Evolutionary conservation across 306 rosid genomes (phyloP), one percentile per base, ranked within the genome.

Genomic region (Glycine latifolia): DNA sequence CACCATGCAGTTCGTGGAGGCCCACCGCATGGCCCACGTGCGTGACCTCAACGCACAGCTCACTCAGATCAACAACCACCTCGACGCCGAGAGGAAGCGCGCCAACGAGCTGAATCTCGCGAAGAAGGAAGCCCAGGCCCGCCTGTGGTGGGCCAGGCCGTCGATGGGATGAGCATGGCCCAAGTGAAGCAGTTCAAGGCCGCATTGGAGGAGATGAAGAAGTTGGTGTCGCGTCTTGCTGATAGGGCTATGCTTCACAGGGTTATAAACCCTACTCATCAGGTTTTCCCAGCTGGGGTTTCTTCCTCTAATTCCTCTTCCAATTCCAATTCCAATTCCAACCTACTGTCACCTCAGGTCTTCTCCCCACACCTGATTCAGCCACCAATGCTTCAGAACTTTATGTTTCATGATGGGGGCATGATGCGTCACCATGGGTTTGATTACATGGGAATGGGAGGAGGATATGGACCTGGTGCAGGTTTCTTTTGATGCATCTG

Each of bases 1-100:
- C 0, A n/a, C 85, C 55, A 44, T 73, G 76, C 81, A 77, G 1
- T 59, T 80, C 71, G 10, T 83, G 1, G 87, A 84, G 67, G 85
- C 84, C 15, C 85, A 73, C 1, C 89, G 83, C 35, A 68, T 3
- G 0, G 87, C 84, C 3, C 78, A 61, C 4, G 72, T 87, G 53
- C 71, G 60, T 15, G 85, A 73, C 0, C 79, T 87, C 4, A 84
- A 80, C 43, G 50, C 13, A 1, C 76, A 67, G 10, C 78, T 87
- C 4, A 67, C 81, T 4, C 62, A 55, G 2, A 5, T 77, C 3
- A 59, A 20, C 33, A 10, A 3, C 10, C 60, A 53, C 0, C 31
- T 83, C 0, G 89, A 84, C 0, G 1, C 0, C 0, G 85, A 67
- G 55, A 80, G 50, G 71, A 81, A 46, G n/a, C 48, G 37, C 0